These are phyloP conservation scores for Dryas alaskensis DNA, from an alignment of 306 rosid species.

Conservation along the genomic window DNA sequence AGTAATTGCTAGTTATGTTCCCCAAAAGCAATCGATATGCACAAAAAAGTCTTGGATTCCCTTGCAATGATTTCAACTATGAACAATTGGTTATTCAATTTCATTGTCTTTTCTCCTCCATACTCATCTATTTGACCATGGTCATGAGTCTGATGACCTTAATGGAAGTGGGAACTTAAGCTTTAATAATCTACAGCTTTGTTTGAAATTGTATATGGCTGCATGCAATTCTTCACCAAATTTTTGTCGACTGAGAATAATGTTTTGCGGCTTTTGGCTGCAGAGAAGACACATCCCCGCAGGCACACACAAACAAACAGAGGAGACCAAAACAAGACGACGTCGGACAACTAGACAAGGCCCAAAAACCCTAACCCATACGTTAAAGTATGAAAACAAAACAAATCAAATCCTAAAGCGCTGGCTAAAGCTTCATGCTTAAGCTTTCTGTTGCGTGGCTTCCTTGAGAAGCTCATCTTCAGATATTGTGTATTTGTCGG, in stretches of 20 bases:
- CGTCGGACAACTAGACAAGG: slow-evolving; percentile 16
- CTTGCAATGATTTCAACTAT: background rate
- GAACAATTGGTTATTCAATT: background rate
- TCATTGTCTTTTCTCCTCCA: background rate
- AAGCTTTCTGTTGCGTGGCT: slow-evolving; percentile 65
- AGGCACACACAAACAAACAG: too few relatives aligned
- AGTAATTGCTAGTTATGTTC: slow-evolving; percentile 10
- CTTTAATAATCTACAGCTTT: background rate
- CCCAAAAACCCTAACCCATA: slow-evolving; percentile 29
- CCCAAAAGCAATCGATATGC: slow-evolving; percentile 10
- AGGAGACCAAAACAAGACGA: too few relatives aligned
- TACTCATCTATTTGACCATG: background rate
- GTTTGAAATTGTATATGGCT: background rate
- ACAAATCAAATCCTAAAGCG: background rate
- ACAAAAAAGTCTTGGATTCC: slow-evolving; percentile 21
- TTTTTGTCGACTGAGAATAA: too few relatives aligned
- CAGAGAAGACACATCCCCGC: too few relatives aligned
- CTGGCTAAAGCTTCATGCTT: slow-evolving; percentile 36
- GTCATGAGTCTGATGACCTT: background rate
- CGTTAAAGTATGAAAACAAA: slow-evolving; percentile 30
- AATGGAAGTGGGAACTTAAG: background rate
- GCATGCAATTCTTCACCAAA: too few relatives aligned
- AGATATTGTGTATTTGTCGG: slow-evolving; percentile 31
- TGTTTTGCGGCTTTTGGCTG: too few relatives aligned
- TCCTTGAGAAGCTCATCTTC: slow-evolving; percentile 39